phyloP scores from a whole-genome alignment of 768 basidiomycete genomes.

The Sporobolomyces phaffii region DNA sequence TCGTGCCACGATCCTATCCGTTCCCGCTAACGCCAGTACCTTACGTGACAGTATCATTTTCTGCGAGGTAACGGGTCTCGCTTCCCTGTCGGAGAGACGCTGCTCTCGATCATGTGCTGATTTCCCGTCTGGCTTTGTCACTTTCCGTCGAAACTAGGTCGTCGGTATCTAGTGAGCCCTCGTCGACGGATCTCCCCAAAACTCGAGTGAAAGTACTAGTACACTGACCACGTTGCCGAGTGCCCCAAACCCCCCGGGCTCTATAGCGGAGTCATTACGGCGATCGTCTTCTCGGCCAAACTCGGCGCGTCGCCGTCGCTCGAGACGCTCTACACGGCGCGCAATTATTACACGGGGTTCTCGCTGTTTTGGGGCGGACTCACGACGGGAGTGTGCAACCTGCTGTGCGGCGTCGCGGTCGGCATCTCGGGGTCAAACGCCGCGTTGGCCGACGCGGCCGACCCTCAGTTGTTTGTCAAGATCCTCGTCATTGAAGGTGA shows the following conservation, averaged over 20 bases:
- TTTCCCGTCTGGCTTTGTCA: too few relatives aligned
- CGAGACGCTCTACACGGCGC: conserved; percentile 69
- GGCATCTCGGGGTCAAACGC: conserved; percentile 94
- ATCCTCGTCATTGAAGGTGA: conserved; percentile 76
- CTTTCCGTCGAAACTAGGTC: conserved; percentile 69
- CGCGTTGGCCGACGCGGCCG: conserved; percentile 88
- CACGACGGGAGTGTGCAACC: conserved; percentile 87
- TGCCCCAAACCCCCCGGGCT: too few relatives aligned
- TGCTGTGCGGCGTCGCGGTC: conserved; percentile 88
- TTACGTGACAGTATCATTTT: conserved; percentile 73
- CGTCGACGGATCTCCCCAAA: too few relatives aligned
- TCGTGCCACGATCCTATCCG: not conserved
- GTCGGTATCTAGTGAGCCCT: conserved; percentile 91
- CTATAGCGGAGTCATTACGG: conserved; percentile 59
- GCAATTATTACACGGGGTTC: conserved; percentile 92
- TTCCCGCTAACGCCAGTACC: not conserved
- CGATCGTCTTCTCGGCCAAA: conserved; percentile 90
- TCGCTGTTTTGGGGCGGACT: conserved; percentile 96
- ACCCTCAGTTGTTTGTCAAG: conserved; percentile 90
- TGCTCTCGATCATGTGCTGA: too few relatives aligned
- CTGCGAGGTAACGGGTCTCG: conserved; percentile 79
- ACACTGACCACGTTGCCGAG: not conserved
- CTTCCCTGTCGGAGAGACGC: too few relatives aligned
- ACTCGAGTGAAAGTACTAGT: too few relatives aligned
- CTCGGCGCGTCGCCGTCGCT: conserved; percentile 54